A percentile compares a stretch with the other conserved stretches of the same genome.
These are phyloP conservation scores for Candida pseudoviswanathii DNA, from an alignment of 1,139 yeast species.

Conservation along the genomic window DNA sequence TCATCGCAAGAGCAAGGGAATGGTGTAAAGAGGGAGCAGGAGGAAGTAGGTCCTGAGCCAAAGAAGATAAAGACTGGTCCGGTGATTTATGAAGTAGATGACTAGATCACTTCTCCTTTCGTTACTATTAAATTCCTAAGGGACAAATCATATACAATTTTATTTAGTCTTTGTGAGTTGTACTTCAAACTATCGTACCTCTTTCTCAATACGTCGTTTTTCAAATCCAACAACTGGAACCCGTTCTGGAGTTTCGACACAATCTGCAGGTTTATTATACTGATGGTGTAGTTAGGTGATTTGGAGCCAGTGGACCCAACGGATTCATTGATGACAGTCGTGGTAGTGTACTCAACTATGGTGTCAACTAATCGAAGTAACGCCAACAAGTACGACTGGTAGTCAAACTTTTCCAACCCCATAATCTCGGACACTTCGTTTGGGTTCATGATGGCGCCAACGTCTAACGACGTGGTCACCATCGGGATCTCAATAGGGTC, in stretches of 20 bases:
- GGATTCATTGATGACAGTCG: conserved; percentile 27
- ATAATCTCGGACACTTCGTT: conserved; percentile 18
- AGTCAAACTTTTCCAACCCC: conserved; percentile 19
- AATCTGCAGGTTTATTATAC: conserved; percentile 27
- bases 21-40: neutral
- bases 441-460: conserved; percentile 25
- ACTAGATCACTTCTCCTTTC: conserved; percentile 17
- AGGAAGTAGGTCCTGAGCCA: neutral
- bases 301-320: conserved; percentile 15
- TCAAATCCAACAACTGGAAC: conserved; percentile 33
- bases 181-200: conserved; percentile 35
- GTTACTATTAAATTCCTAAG: conserved; percentile 20
- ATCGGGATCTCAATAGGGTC: conserved; percentile 16
- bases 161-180: conserved; percentile 30
- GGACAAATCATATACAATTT: conserved; percentile 31
- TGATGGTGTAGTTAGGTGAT: conserved; percentile 24
- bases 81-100: neutral
- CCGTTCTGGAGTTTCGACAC: conserved; percentile 29
- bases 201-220: conserved; percentile 31
- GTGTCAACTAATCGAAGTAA: conserved; percentile 26
- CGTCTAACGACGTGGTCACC: conserved; percentile 12
- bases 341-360: conserved; percentile 33
- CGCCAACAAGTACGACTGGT: conserved; percentile 26
- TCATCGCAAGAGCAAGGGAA: neutral
- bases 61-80: conserved; percentile 3